These are phyloP conservation scores for Penicillium subrubescens DNA, from an alignment of 495 filamentous ascomycete genomes.

Conservation along the genomic window DNA sequence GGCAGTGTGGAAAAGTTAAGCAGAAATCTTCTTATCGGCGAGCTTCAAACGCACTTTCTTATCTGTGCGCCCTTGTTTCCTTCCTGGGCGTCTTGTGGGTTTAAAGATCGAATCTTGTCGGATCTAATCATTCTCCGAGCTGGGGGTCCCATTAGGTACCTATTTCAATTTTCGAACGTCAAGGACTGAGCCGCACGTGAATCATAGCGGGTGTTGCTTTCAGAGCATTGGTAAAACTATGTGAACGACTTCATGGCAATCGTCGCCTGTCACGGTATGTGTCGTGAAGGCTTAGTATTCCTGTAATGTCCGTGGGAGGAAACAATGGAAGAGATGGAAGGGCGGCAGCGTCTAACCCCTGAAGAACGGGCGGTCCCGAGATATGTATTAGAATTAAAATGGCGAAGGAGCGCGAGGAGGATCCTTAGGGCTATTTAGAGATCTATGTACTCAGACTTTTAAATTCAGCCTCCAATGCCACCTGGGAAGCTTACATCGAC, in stretches of 20 bases:
- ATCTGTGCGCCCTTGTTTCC: slow-evolving; percentile 57
- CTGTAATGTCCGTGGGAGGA: neutral
- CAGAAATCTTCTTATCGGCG: slow-evolving; percentile 12
- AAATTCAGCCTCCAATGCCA: neutral
- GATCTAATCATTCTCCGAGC: neutral
- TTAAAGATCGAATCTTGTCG: neutral
- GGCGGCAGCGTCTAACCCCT: neutral
- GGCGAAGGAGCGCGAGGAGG: neutral
- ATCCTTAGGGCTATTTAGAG: neutral
- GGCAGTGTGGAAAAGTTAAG: slow-evolving; percentile 10
- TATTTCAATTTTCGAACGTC: neutral
- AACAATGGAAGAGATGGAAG: neutral
- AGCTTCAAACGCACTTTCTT: slow-evolving; percentile 22
- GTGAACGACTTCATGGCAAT: neutral
- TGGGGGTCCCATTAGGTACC: neutral
- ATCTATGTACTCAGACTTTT: slow-evolving; percentile 1
- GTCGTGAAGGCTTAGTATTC: neutral
- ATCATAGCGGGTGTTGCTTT: neutral
- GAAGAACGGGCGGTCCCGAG: neutral
- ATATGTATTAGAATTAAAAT: neutral
- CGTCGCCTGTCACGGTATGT: neutral
- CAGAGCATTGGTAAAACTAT: neutral
- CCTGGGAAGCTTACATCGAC: neutral
- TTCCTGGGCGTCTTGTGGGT: neutral
- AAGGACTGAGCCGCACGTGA: neutral